Base-by-base conservation (phyloP, 805 yeast genomes). In the Starmerella geochares region DNA sequence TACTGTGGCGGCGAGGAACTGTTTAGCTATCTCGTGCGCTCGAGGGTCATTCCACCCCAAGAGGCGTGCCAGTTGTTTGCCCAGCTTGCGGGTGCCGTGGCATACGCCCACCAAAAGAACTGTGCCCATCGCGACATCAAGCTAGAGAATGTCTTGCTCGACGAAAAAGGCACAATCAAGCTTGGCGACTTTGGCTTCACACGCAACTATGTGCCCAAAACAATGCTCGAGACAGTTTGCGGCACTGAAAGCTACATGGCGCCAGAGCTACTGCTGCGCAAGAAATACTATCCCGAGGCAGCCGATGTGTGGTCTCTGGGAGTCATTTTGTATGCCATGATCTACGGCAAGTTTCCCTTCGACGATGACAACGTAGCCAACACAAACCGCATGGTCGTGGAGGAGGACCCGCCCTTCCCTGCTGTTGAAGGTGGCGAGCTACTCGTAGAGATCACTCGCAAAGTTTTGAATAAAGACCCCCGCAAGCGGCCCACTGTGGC, bases 241-340 rank as follows among this genome's bases (percentile, higher is more conserved):
- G 98, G 98, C 2, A 90, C 97, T 0, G 79, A 87, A 0, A 94
- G 86, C 3, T 90, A 90, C 63, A 88, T 90, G 95, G 96, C 98
- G 0, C 98, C 98, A 0, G 98, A 90, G 62, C 70, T 92, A 54
- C 70, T 88, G 16, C 70, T 71, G 49, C 74, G 79, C 53, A 74
- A 77, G 53, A 79, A 80, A 41, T 87, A 87, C 63, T 79, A 79
- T 37, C 97, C 96, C 0, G 80, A 82, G 58, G 62, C 69, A 4
- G 79, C 80, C 2, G 98, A 90, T 63, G 79, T 84, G 6, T 90
- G 98, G 98, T 78, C 96, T 0, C 66, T 90, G 54, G 98, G 98
- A 0, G 77, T 92, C 10, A 86, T 92, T 14, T 67, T 90, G 8
- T 92, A 81, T 62, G 87, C 96, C 0, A 72, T 90, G 74, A 61